Conservation (phyloP, 2,329 filamentous ascomycete species). For the Xylaria sp. region DNA sequence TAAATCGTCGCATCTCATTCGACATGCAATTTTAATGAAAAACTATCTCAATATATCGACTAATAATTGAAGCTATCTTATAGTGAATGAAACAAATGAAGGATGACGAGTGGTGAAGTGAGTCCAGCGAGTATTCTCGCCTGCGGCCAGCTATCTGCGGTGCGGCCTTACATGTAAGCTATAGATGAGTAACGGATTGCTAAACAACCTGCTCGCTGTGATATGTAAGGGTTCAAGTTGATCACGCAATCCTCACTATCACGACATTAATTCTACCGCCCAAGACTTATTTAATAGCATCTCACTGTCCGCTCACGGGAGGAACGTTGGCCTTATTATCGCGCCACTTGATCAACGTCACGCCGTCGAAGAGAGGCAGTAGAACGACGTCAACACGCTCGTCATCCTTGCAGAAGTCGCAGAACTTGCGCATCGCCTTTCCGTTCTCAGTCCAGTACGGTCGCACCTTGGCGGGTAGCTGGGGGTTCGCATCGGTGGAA, state of each 20-base stretch:
- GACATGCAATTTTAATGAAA: background rate
- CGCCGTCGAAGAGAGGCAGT: conserved; percentile 35
- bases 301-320: conserved; percentile 10
- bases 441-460: conserved; percentile 37
- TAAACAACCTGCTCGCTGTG: too few species aligned
- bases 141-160: too few species aligned
- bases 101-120: too few species aligned
- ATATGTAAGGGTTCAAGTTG: too few species aligned
- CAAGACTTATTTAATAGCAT: background rate
- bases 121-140: too few species aligned
- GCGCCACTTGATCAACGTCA: conserved; percentile 38
- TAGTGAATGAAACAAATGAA: too few species aligned
- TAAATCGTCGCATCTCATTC: background rate
- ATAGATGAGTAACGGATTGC: too few species aligned
- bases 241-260: too few species aligned
- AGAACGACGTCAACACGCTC: conserved; percentile 34
- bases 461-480: conserved; percentile 34
- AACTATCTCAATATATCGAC: too few species aligned
- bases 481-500: conserved; percentile 30
- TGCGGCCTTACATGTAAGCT: too few species aligned
- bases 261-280: too few species aligned
- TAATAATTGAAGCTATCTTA: too few species aligned
- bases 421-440: conserved; percentile 36
- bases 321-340: conserved; percentile 3
- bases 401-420: conserved; percentile 33